These are phyloP conservation scores for Botrytis fragariae DNA, from an alignment of 2,329 filamentous ascomycete genomes.

Conservation along the genomic window DNA sequence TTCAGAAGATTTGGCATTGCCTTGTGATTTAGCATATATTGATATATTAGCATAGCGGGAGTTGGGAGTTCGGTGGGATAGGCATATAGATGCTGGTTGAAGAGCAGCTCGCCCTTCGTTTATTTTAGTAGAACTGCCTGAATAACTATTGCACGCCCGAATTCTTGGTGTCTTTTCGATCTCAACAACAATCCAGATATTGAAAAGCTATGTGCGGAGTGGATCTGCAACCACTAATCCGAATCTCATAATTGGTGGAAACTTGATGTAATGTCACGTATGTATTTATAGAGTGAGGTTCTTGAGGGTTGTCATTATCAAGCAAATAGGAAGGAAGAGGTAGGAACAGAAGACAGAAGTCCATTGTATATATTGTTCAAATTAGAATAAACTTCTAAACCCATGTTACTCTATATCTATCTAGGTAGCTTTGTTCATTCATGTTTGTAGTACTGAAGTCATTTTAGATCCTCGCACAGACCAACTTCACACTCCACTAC, in stretches of 20 bases:
- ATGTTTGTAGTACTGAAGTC: background rate
- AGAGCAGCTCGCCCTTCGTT: background rate
- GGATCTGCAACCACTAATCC: background rate
- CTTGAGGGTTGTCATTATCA: background rate
- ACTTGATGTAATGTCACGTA: background rate
- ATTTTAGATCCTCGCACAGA: background rate
- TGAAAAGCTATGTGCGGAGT: background rate
- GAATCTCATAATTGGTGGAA: background rate
- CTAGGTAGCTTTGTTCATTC: background rate
- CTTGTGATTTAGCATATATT: background rate
- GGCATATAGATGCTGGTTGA: background rate
- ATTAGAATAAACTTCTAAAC: background rate
- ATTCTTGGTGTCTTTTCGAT: background rate
- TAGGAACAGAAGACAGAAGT: background rate
- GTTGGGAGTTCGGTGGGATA: slow-evolving; percentile 2
- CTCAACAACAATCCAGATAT: background rate
- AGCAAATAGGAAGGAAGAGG: background rate
- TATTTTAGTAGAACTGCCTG: background rate
- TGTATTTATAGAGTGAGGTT: background rate
- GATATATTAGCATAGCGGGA: background rate
- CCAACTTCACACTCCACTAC: slow-evolving; percentile 9
- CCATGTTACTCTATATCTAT: background rate
- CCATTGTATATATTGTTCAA: background rate
- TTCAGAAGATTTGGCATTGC: slow-evolving; percentile 1
- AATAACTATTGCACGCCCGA: background rate